These are phyloP conservation scores for Letharia lupina DNA, from an alignment of 495 filamentous ascomycete species.

Conservation along the genomic window DNA sequence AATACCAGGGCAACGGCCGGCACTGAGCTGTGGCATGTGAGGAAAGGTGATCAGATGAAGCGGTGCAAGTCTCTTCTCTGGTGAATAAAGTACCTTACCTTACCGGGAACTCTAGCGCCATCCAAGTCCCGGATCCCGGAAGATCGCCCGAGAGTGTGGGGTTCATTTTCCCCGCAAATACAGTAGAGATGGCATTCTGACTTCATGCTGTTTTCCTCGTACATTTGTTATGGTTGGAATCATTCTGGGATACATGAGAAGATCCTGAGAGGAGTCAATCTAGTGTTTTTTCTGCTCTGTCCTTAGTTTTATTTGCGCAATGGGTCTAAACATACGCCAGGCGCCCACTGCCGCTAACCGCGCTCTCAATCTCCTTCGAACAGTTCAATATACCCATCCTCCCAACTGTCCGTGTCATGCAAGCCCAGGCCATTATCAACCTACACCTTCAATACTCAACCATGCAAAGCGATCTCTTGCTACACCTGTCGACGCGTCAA, in stretches of 20 bases:
- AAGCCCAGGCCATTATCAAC: slow-evolving; percentile 63
- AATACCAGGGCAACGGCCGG: not conserved
- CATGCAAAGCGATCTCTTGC: slow-evolving; percentile 56
- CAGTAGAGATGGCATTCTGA: not conserved
- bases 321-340: slow-evolving; percentile 41
- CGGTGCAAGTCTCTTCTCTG: not conserved
- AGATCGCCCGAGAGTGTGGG: not conserved
- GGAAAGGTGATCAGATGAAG: not conserved
- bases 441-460: slow-evolving; percentile 40
- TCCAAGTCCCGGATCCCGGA: not conserved
- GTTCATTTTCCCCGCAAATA: not conserved
- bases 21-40: not conserved
- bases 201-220: not conserved
- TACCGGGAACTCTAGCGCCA: not conserved
- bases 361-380: slow-evolving; percentile 74
- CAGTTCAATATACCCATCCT: slow-evolving; percentile 83
- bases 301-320: not conserved
- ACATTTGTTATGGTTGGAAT: not conserved
- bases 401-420: slow-evolving; percentile 88
- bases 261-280: not conserved
- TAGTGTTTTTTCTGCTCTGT: not conserved
- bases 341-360: slow-evolving; percentile 60
- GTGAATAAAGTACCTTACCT: not conserved
- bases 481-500: slow-evolving; percentile 59
- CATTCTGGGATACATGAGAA: not conserved